Base-by-base conservation (phyloP, 2,329 filamentous ascomycete genomes). In the Aureobasidium uvarum region DNA sequence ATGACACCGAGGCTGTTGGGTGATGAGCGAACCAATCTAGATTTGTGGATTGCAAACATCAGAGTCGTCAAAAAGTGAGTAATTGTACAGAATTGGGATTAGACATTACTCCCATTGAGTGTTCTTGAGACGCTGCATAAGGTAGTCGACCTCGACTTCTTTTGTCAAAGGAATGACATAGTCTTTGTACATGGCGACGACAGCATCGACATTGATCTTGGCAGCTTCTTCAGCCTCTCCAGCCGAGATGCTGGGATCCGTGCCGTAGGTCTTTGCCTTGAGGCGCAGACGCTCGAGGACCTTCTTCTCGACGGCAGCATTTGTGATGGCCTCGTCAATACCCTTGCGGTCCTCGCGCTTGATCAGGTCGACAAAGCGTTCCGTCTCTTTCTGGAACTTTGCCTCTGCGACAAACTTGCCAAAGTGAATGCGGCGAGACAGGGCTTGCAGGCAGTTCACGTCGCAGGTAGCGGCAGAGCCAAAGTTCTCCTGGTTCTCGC, bases 141-240 rank as follows among this genome's bases (percentile, higher is more conserved):
- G 81, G 76, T 99, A 99, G 72, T 99, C 95, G 11, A 99, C 92
- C 81, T 99, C 95, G 46, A 99, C 94, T 69, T 92, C 89, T 78
- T 99, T 99, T n/a, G 95, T 99, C 76, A 98, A 79, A 0, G 95
- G 95, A 71, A 99, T 99, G 67, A 99, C 93, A 78, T 90, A 91
- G 76, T 71, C 60, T 76, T 82, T 86, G 80, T 96, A 96, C 89
- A 96, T 94, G 68, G 84, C 83, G 60, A 96, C 91, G 28, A 96
- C 92, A 1, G 93, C 93, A 67, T 98, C 92, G 2, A 90, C 91
- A 74, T 98, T 88, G 73, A 99, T 96, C 84, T 98, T 98, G 69
- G 81, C 82, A 65, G 82, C 80, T 18, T 67, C 71, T n/a, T 82
- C 83, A 18, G 83, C 81, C 7, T 80, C 80, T 72, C 79, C 69